phyloP scores from a whole-genome alignment of 2,329 filamentous ascomycete species.

The Talaromyces sp. region DNA sequence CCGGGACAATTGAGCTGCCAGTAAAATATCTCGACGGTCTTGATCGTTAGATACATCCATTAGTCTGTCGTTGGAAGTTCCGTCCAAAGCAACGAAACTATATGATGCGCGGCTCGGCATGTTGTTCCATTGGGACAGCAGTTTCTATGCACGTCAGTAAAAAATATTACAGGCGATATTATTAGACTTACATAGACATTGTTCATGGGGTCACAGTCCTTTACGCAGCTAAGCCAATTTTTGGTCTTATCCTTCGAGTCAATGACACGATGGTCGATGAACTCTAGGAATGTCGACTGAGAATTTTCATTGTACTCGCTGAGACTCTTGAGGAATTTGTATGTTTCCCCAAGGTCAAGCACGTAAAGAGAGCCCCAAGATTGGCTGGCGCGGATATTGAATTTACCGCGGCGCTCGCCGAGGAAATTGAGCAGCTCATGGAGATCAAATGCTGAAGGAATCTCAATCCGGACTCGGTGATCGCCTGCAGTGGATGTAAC shows the following conservation, averaged over 20 bases:
- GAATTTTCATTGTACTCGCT: conserved; percentile 38
- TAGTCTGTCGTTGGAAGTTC: conserved; percentile 30
- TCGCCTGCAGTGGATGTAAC: conserved; percentile 34
- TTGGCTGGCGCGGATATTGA: conserved; percentile 45
- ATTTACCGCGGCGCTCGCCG: conserved; percentile 37
- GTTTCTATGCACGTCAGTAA: conserved; percentile 27
- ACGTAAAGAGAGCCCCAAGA: conserved; percentile 42
- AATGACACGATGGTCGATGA: conserved; percentile 43
- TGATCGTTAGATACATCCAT: conserved; percentile 39
- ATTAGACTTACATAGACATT: conserved; percentile 38
- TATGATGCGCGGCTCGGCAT: conserved; percentile 47
- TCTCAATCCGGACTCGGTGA: conserved; percentile 37
- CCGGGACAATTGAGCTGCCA: conserved; percentile 44
- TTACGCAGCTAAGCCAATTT: conserved; percentile 42
- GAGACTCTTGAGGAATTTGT: conserved; percentile 38
- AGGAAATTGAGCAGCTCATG: conserved; percentile 37
- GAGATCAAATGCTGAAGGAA: conserved; percentile 40
- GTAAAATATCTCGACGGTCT: conserved; percentile 38
- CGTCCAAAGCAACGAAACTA: conserved; percentile 35
- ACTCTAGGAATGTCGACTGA: conserved; percentile 41
- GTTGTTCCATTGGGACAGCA: conserved; percentile 45
- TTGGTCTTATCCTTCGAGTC: conserved; percentile 45
- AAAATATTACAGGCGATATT: too few species aligned
- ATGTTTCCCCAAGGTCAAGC: conserved; percentile 41
- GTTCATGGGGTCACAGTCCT: conserved; percentile 39